A percentile compares a stretch with the other conserved stretches of the same genome.
These are phyloP conservation scores for Suillus sp. DNA, from an alignment of 768 basidiomycete species.

Conservation along the genomic window DNA sequence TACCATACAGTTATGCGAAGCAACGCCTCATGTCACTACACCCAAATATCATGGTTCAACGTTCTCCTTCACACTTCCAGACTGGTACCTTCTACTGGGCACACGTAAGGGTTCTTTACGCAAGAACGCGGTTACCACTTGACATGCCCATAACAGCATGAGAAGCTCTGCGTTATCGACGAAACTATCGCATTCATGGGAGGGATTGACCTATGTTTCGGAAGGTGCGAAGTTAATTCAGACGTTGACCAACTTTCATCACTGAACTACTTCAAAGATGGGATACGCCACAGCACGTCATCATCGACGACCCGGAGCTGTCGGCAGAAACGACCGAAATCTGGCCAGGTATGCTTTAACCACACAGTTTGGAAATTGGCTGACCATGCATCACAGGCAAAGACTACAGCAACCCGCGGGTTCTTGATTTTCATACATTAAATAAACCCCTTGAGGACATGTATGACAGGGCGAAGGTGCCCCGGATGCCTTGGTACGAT, in stretches of 20 bases:
- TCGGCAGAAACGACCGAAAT: conserved; percentile 65
- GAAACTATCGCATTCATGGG: conserved; percentile 98
- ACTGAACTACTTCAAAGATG: conserved; percentile 51
- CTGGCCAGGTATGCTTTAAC: conserved; percentile 72
- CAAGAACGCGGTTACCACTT: conserved; percentile 4
- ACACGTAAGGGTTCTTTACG: conserved; percentile 59
- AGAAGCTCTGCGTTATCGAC: conserved; percentile 97
- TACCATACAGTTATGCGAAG: conserved; percentile 73
- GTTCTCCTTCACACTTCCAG: conserved; percentile 96
- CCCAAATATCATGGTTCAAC: conserved; percentile 92
- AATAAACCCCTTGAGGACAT: conserved; percentile 93
- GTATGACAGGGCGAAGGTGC: conserved; percentile 87
- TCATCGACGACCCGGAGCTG: conserved; percentile 80
- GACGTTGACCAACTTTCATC: background rate
- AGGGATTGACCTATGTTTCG: conserved; percentile 92
- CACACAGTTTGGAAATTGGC: background rate
- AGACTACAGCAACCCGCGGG: conserved; percentile 91
- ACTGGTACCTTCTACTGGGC: conserved; percentile 99
- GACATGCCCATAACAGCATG: conserved; percentile 60
- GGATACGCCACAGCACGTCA: conserved; percentile 94
- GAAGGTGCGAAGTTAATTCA: conserved; percentile 49
- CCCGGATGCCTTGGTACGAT: conserved; percentile 93
- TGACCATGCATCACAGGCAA: conserved; percentile 59
- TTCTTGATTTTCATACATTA: conserved; percentile 82
- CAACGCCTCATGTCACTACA: conserved; percentile 77